Conservation (phyloP, 2,329 filamentous ascomycete species). For the Ampelomyces quisqualis region DNA sequence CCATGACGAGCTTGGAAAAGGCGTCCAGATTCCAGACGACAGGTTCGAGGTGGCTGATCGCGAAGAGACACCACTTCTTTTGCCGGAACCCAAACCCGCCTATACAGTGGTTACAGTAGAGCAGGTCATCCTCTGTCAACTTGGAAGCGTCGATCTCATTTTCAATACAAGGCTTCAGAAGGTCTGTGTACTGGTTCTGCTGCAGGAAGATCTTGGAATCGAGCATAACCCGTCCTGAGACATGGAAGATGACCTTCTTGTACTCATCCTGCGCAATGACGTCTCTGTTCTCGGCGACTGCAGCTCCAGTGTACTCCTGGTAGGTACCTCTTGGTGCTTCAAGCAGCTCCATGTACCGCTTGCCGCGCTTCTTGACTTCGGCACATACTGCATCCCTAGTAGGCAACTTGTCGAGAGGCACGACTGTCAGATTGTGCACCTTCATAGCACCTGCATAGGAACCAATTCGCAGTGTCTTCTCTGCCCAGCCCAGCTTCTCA, state of each 20-base stretch:
- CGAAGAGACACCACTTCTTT: conserved; percentile 24
- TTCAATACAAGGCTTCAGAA: conserved; percentile 8
- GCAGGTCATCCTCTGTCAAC: conserved; percentile 51
- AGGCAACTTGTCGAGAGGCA: conserved; percentile 11
- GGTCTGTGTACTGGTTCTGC: conserved; percentile 13
- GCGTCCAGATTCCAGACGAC: conserved; percentile 47
- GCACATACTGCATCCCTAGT: conserved; percentile 3
- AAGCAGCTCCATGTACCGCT: conserved; percentile 38
- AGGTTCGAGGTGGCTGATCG: conserved; percentile 44
- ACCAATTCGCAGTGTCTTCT: conserved; percentile 4
- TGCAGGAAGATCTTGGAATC: conserved; percentile 10
- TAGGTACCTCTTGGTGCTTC: conserved; percentile 6
- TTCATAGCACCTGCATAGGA: conserved; percentile 14
- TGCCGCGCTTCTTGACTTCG: conserved; percentile 46
- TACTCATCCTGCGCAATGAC: conserved; percentile 3
- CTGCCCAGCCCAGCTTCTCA: conserved; percentile 10
- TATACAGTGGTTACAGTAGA: conserved; percentile 16
- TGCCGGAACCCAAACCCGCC: conserved; percentile 18
- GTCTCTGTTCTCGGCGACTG: conserved; percentile 2
- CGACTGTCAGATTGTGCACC: conserved; percentile 8
- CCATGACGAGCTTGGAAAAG: conserved; percentile 45
- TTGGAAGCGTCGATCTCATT: conserved; percentile 35
- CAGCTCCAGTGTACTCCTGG: conserved; percentile 10
- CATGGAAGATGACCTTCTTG: conserved; percentile 4
- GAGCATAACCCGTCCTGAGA: conserved; percentile 15